A percentile compares a stretch with the other conserved stretches of the same genome.
phyloP scores from a whole-genome alignment of 228 moss, liverwort and hornwort species.

The Sphagnum fallax region DNA sequence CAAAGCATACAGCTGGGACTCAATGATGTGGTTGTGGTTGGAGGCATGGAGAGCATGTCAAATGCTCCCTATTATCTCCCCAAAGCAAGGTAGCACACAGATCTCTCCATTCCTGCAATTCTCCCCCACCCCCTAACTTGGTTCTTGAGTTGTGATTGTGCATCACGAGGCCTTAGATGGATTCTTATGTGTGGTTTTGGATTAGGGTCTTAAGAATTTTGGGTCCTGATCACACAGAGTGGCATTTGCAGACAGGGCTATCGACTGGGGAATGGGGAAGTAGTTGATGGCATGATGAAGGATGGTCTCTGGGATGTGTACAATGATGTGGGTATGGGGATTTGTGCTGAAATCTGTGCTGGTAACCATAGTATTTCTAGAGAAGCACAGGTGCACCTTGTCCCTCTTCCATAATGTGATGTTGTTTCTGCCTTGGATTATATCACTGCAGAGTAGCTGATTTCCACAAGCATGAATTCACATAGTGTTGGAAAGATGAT shows the following conservation, averaged over 20 bases:
- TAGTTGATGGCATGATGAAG: conserved; percentile 55
- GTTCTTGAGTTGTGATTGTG: no score
- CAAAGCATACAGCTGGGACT: conserved; percentile 47
- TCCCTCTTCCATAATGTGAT: no score
- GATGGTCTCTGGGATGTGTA: conserved; percentile 57
- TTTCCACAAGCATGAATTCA: no score
- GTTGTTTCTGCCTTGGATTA: no score
- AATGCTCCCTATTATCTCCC: conserved; percentile 47
- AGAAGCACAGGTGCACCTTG: conserved; percentile 23
- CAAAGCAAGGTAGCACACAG: conserved; percentile 27
- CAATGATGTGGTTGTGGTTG: conserved; percentile 38
- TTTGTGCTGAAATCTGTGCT: conserved; percentile 45
- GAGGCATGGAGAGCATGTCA: conserved; percentile 61
- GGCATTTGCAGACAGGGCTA: conserved; percentile 25
- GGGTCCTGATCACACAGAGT: no score
- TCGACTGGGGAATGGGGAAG: conserved; percentile 44
- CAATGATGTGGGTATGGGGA: conserved; percentile 40
- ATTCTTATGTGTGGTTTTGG: no score
- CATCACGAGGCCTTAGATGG: no score
- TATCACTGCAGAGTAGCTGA: no score
- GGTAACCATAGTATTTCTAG: conserved; percentile 34
- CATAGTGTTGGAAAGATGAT: no score
- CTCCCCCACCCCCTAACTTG: no score
- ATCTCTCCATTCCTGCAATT: no score
- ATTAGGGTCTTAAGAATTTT: no score